Evolutionary conservation across 495 filamentous ascomycete species (phyloP), one percentile per base, ranked within the genome.

Genomic region (Neurospora sp.): DNA sequence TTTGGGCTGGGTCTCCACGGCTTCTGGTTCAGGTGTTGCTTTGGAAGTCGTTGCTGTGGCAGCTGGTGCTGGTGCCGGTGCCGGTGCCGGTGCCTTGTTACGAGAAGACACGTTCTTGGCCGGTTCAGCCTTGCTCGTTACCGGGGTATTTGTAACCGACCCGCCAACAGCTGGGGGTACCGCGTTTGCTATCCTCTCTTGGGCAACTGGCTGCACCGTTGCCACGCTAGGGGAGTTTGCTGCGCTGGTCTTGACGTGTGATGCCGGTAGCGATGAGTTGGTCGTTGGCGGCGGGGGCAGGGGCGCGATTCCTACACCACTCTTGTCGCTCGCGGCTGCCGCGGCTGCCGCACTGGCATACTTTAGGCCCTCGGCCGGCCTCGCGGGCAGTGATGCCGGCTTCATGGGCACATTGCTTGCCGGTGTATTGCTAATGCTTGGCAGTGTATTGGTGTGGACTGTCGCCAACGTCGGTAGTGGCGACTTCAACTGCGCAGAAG

Each of bases 311-410:
- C 94, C 94, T 10, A 97, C 91, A 59, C 94, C 95, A 82, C 97
- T 94, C 77, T 94, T 96, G 79, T 97, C 94, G 80, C 91, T 96
- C 68, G 96, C 93, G 10, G 96, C 96, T 1, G 96, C 96, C 0
- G 96, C 96, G 0, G 96, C 96, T 0, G 96, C 96, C 0, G 96
- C 96, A 22, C 96, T 97, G 40, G 96, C 96, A 80, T 98, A 98
- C 82, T 98, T 98, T 75, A 98, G 84, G 0, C 92, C 92, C 79
- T 98, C 95, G 35, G 94, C 91, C 4, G 92, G 87, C 77, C 94
- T 89, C 53, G 92, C 89, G 9, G 96, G 96, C 76, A 93, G 77
- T 14, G 95, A 91, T 16, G 96, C 96, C 20, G 96, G 94, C 82
- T 98, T 99, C 96, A 98, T 93, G 71, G 83, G 79, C 38, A 78